A percentile compares a stretch with the other conserved stretches of the same genome.
Conservation (phyloP, 257 asterid genomes). For the Solanum piurae region DNA sequence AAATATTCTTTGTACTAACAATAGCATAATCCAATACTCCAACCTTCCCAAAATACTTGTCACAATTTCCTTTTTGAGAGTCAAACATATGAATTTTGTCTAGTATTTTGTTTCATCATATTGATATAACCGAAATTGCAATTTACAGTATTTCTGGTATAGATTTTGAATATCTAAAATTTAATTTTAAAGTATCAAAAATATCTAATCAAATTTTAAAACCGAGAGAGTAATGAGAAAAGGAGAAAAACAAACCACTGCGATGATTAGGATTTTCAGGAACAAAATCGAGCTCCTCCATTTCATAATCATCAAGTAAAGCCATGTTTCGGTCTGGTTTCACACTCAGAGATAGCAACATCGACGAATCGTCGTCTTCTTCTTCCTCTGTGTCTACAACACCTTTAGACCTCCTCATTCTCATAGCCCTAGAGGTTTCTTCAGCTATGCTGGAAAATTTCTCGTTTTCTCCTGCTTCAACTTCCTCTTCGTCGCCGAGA, state of each 20-base stretch:
- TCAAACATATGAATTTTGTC: not conserved
- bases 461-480: not conserved
- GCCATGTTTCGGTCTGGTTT: conserved; percentile 74
- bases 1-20: not conserved
- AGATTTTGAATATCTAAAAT: not conserved
- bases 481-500: conserved; percentile 8
- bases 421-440: conserved; percentile 12
- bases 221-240: not conserved
- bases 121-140: too few species aligned
- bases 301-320: conserved; percentile 78
- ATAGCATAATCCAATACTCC: not conserved
- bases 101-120: too few species aligned
- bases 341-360: conserved; percentile 52
- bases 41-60: not conserved
- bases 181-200: too few species aligned
- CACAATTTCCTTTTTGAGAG: not conserved
- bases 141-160: not conserved
- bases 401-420: not conserved
- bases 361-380: conserved; percentile 32
- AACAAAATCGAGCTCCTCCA: conserved; percentile 69
- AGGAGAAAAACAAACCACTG: conserved; percentile 32
- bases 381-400: conserved; percentile 1
- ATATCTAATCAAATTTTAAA: too few species aligned
- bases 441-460: not conserved
- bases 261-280: conserved; percentile 59